Conservation (phyloP, 2,329 filamentous ascomycete species). For the Cercospora zeae-maydis region DNA sequence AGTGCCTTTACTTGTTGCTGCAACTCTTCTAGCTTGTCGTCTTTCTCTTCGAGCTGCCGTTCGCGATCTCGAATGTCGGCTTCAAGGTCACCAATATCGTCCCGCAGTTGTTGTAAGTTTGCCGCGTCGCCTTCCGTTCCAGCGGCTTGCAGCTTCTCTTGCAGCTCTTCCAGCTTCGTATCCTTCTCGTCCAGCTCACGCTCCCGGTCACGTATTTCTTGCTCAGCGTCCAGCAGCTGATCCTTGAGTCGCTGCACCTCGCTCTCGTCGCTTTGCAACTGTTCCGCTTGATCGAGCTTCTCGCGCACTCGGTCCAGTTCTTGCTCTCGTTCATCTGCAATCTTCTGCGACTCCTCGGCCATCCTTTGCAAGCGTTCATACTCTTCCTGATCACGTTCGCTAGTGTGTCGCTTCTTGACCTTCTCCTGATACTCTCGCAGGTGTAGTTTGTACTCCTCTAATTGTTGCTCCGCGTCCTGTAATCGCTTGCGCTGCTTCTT, state of each 20-base stretch:
- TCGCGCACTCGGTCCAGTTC: constrained; percentile 44
- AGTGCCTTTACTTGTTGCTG: constrained; percentile 40
- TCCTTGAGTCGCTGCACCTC: constrained; percentile 42
- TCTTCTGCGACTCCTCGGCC: constrained; percentile 43
- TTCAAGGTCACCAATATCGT: constrained; percentile 51
- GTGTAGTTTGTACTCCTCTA: constrained; percentile 79
- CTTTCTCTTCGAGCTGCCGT: constrained; percentile 36
- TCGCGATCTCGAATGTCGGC: constrained; percentile 51
- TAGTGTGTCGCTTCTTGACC: constrained; percentile 66
- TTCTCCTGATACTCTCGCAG: constrained; percentile 79
- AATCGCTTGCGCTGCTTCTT: constrained; percentile 82
- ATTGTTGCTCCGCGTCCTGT: constrained; percentile 74
- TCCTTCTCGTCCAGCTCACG: constrained; percentile 38
- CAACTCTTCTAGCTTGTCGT: constrained; percentile 51
- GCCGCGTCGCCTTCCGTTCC: constrained; percentile 34
- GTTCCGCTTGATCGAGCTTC: constrained; percentile 40
- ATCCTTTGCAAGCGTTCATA: constrained; percentile 48
- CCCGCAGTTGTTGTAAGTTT: constrained; percentile 40
- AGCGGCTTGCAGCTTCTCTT: constrained; percentile 40
- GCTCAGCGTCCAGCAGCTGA: constrained; percentile 50
- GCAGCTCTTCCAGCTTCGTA: constrained; percentile 51
- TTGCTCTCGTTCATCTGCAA: constrained; percentile 41
- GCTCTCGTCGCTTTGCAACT: constrained; percentile 32
- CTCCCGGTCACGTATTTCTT: constrained; percentile 50
- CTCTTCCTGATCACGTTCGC: constrained; percentile 65